Conservation (phyloP, 2,329 filamentous ascomycete species). For the Aureobasidium subglaciale region DNA sequence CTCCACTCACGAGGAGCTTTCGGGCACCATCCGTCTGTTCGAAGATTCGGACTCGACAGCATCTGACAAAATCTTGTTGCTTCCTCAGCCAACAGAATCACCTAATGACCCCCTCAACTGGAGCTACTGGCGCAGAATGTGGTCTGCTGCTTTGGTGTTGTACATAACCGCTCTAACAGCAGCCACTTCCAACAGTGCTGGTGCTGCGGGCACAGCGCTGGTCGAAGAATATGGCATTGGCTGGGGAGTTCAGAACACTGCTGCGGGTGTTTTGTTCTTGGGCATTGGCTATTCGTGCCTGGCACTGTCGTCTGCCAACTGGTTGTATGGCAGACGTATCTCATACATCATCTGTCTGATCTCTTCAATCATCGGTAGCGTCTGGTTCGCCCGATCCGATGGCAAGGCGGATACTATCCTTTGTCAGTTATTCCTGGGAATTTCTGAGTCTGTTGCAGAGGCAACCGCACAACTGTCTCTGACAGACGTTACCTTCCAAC, state of each 20-base stretch:
- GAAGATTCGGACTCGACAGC: constrained; percentile 21
- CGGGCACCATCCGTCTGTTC: constrained; percentile 14
- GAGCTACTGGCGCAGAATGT: constrained; percentile 25
- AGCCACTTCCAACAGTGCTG: constrained; percentile 50
- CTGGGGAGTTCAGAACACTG: constrained; percentile 48
- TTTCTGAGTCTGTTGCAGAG: constrained; percentile 51
- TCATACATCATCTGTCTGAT: constrained; percentile 49
- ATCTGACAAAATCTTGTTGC: constrained; percentile 42
- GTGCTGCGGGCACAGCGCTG: constrained; percentile 45
- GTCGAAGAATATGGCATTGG: constrained; percentile 45
- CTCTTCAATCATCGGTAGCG: constrained; percentile 43
- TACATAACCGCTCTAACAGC: constrained; percentile 50
- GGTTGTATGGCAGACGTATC: constrained; percentile 49
- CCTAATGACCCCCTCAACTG: constrained; percentile 29
- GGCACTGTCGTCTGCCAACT: constrained; percentile 46
- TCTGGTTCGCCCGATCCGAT: constrained; percentile 46
- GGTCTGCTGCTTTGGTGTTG: constrained; percentile 41
- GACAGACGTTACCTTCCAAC: constrained; percentile 52
- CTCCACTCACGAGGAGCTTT: constrained; percentile 4
- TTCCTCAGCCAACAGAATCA: constrained; percentile 42
- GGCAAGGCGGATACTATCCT: constrained; percentile 43
- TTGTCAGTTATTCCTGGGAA: constrained; percentile 52
- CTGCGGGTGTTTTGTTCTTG: constrained; percentile 50
- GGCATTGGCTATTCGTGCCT: constrained; percentile 51
- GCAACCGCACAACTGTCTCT: constrained; percentile 51